phyloP scores from a whole-genome alignment of 768 basidiomycete species.

The Tricholoma matsutake region DNA sequence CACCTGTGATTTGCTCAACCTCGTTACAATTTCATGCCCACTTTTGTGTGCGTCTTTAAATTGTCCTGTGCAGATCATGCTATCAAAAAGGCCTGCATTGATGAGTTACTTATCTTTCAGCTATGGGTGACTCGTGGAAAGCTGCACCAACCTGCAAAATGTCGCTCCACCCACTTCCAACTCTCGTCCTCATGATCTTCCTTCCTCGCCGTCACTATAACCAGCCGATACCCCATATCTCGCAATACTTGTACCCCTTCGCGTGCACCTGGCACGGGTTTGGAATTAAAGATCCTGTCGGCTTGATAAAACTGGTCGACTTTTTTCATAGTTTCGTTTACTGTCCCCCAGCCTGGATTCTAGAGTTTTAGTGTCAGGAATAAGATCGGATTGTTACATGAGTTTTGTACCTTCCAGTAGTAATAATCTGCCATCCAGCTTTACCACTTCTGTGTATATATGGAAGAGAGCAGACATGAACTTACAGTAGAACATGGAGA shows the following conservation, averaged over 20 bases:
- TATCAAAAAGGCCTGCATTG: conserved; percentile 46
- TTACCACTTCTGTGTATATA: not conserved
- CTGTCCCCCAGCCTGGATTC: conserved; percentile 63
- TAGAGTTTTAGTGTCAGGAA: conserved; percentile 13
- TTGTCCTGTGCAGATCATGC: conserved; percentile 71
- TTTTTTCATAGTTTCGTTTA: conserved; percentile 54
- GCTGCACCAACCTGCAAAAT: conserved; percentile 53
- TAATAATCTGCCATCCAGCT: conserved; percentile 53
- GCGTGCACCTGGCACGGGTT: conserved; percentile 57
- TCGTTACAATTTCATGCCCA: conserved; percentile 46
- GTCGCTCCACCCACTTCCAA: conserved; percentile 61
- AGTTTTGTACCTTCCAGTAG: conserved; percentile 60
- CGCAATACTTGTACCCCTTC: conserved; percentile 55
- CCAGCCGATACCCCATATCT: conserved; percentile 61
- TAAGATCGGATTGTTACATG: not conserved
- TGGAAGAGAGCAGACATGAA: not conserved
- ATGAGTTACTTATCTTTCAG: not conserved
- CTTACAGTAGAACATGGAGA: conserved; percentile 62
- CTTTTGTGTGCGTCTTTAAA: conserved; percentile 53
- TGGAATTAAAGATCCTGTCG: conserved; percentile 42
- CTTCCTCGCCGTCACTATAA: conserved; percentile 75
- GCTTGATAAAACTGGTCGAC: conserved; percentile 58
- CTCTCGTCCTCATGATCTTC: conserved; percentile 53
- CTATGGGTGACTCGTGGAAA: not conserved
- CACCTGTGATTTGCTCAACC: conserved; percentile 70